Evolutionary conservation across 305 asterid genomes (phyloP).

Genomic region (Solanum aculeatissimum): DNA sequence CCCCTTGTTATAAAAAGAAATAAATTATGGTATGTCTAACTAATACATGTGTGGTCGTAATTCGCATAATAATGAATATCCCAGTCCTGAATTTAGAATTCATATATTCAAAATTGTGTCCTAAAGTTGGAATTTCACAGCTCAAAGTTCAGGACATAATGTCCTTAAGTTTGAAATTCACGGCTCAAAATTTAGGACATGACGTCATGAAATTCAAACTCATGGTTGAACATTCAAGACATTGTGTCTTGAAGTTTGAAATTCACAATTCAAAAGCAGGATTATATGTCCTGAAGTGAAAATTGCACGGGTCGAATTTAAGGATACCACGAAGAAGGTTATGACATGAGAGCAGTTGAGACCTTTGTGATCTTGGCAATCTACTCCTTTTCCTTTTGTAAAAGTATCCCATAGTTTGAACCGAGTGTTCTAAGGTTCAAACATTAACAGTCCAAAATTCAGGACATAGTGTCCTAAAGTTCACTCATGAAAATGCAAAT

Average conservation of each 20-base stretch:
- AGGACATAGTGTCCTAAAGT: neutral
- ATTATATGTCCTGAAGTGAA: neutral
- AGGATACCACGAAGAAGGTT: neutral
- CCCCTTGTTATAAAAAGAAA: neutral
- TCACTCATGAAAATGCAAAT: neutral
- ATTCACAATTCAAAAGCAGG: neutral
- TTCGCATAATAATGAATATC: neutral
- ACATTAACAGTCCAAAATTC: neutral
- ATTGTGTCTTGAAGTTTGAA: neutral
- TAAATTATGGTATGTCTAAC: neutral
- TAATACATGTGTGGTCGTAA: neutral
- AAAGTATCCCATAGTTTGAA: neutral
- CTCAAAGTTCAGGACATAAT: neutral
- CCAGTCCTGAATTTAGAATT: neutral
- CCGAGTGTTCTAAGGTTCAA: neutral
- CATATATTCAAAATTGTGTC: neutral
- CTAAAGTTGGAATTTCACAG: neutral
- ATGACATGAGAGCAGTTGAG: neutral
- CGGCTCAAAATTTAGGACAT: neutral
- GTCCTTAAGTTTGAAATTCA: neutral
- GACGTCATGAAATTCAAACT: neutral
- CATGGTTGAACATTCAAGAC: neutral
- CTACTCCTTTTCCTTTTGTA: neutral
- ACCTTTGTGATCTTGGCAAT: neutral
- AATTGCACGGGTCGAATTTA: neutral